Evolutionary conservation across 345 rosid species (phyloP), one percentile per base, ranked within the genome.

Genomic region (Euclidium syriacum): DNA sequence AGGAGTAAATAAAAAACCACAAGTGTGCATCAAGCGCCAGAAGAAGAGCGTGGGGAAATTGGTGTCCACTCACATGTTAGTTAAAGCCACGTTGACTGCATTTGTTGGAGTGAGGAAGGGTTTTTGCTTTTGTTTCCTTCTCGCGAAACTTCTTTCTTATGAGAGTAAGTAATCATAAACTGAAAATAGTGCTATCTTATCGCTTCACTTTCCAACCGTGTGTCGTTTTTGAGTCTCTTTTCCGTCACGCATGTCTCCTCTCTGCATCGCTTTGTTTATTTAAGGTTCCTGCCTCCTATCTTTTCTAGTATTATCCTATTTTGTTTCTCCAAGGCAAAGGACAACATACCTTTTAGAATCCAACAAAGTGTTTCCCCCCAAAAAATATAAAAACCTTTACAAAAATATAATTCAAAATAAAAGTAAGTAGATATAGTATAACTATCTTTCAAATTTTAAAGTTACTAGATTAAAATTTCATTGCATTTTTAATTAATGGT

Each of bases 191-290:
- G 52, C 30, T 4, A 60, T 42, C 60, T 62, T 46, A 44, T 62
- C 38, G 30, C 56, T 36, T 44, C 33, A 47, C 58, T 38, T 29
- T 47, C 33, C 35, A 62, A 70, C 29, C 47, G 58, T 62, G 63
- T 62, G 58, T 62, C 25, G 74, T 54, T 70, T 62, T 54, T 62
- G 64, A 70, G 69, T 62, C 10, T 47, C 58, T 62, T 70, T 3
- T 4, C 64, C 69, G 69, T 23, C 52, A 70, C 64, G 69, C 68
- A 61, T 69, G 67, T 60, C 62, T 42, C 46, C 32, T 22, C 52
- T 4, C 26, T 4, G 47, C 48, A 9, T 38, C 14, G 1, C 32
- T n/a, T n/a, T n/a, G n/a, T n/a, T n/a, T n/a, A n/a, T n/a, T n/a
- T n/a, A n/a, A n/a, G n/a, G n/a, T n/a, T n/a, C n/a, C n/a, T n/a